These are phyloP conservation scores for Pulveroboletus sp. DNA, from an alignment of 768 basidiomycete genomes.

Conservation along the genomic window DNA sequence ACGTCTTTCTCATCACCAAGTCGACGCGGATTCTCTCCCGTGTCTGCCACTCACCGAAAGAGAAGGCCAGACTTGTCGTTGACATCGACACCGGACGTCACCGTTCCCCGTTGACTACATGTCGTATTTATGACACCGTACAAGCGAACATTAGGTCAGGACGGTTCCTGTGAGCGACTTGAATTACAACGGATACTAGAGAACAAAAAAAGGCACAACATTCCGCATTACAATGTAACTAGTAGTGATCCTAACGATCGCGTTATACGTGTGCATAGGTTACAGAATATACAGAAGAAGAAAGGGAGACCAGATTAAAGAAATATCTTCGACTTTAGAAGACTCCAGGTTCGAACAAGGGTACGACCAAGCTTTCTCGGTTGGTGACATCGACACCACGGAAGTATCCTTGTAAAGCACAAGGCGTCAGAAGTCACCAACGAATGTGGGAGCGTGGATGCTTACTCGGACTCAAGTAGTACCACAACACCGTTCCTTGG, in stretches of 20 bases:
- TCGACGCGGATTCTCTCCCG: too few species aligned
- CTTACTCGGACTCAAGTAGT: conserved; percentile 39
- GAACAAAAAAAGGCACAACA: conserved; percentile 1
- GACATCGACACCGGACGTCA: neutral
- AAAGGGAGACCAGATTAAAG: neutral
- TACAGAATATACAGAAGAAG: conserved; percentile 20
- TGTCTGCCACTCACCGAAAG: too few species aligned
- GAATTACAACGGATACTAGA: conserved; percentile 5
- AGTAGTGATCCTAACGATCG: conserved; percentile 13
- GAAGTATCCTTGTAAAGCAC: conserved; percentile 29
- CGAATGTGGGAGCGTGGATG: neutral
- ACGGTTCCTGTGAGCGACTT: neutral
- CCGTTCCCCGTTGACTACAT: conserved; percentile 5
- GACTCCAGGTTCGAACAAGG: conserved; percentile 25
- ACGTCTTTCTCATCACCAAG: conserved; percentile 1
- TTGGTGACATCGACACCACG: conserved; percentile 32
- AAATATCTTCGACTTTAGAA: conserved; percentile 17
- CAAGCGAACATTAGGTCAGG: too few species aligned
- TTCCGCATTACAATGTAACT: conserved; percentile 12
- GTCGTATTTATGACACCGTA: too few species aligned
- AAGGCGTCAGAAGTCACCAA: conserved; percentile 11
- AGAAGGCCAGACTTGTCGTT: neutral
- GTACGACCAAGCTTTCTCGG: conserved; percentile 27
- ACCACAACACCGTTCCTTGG: conserved; percentile 39
- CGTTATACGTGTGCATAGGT: conserved; percentile 10